Percentiles rank a stretch among this genome's conserved stretches.
These are phyloP conservation scores for Ganoderma leucocontextum DNA, from an alignment of 1,284 basidiomycete species.

Conservation along the genomic window DNA sequence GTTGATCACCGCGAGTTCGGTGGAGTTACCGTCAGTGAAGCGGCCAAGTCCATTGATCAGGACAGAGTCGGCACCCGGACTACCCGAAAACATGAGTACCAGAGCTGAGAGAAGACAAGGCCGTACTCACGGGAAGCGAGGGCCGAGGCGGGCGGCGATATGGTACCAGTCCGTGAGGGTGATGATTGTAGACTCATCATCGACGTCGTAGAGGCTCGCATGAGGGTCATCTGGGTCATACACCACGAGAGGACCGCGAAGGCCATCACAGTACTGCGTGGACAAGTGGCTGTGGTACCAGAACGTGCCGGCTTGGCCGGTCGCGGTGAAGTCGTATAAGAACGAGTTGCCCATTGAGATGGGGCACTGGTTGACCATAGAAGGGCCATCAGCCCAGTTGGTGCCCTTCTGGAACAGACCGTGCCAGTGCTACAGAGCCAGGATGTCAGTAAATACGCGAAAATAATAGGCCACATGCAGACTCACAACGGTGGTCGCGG, in stretches of 20 bases:
- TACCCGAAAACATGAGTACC: not conserved
- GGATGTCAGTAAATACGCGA: not conserved
- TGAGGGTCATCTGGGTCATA: constrained; percentile 53
- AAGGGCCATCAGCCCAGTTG: constrained; percentile 45
- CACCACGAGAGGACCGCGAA: constrained; percentile 47
- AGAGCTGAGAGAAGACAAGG: not conserved
- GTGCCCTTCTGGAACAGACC: constrained; percentile 45
- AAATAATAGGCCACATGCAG: not conserved
- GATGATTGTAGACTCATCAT: constrained; percentile 43
- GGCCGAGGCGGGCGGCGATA: constrained; percentile 23
- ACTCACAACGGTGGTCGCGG: constrained; percentile 47
- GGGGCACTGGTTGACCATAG: constrained; percentile 58
- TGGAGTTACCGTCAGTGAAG: constrained; percentile 30
- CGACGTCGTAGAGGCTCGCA: constrained; percentile 49
- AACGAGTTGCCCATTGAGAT: constrained; percentile 55
- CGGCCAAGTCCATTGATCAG: constrained; percentile 61
- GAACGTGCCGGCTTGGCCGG: constrained; percentile 45
- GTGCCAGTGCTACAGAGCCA: constrained; percentile 47
- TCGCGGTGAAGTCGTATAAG: constrained; percentile 49
- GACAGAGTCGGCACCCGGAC: constrained; percentile 40
- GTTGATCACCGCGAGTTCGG: constrained; percentile 43
- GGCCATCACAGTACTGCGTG: constrained; percentile 45
- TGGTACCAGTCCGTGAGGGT: constrained; percentile 40
- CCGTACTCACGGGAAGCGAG: constrained; percentile 28
- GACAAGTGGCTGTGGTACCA: constrained; percentile 40